A percentile compares a stretch with the other conserved stretches of the same genome.
These are phyloP conservation scores for Diophrys appendiculata DNA, from an alignment of 73 alveolate genomes.

Conservation along the genomic window DNA sequence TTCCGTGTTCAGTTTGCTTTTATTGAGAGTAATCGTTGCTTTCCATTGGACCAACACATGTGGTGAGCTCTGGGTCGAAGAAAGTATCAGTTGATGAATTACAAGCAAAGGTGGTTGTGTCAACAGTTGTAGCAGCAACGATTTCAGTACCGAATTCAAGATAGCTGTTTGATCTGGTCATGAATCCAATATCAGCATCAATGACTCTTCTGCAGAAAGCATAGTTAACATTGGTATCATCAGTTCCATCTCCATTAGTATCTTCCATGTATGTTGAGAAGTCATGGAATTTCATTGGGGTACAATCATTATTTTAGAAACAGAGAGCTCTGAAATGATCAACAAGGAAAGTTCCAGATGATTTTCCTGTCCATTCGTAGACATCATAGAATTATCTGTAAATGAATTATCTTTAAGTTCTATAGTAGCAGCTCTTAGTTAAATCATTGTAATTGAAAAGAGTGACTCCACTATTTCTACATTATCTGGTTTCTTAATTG, in stretches of 20 bases:
- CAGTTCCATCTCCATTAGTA: neutral
- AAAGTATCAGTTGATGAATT: neutral
- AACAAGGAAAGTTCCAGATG: neutral
- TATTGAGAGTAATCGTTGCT: neutral
- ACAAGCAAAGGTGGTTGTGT: neutral
- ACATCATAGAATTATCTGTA: neutral
- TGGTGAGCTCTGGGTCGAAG: neutral
- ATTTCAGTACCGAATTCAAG: neutral
- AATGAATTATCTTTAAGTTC: neutral
- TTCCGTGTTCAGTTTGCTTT: neutral
- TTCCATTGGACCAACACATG: neutral
- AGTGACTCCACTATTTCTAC: neutral
- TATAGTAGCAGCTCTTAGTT: neutral
- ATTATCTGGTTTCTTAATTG: neutral
- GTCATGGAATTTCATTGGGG: neutral
- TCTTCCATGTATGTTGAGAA: neutral
- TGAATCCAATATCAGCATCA: neutral
- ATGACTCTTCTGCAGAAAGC: neutral
- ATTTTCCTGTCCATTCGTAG: neutral
- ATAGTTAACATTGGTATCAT: neutral
- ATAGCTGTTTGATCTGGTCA: neutral
- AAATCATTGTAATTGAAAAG: neutral
- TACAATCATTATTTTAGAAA: neutral
- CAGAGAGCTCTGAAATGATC: neutral
- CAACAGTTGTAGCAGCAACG: neutral